Evolutionary conservation across 1,284 basidiomycete genomes (phyloP), one percentile per base, ranked within the genome.

Genomic region (Sutorius eximius): DNA sequence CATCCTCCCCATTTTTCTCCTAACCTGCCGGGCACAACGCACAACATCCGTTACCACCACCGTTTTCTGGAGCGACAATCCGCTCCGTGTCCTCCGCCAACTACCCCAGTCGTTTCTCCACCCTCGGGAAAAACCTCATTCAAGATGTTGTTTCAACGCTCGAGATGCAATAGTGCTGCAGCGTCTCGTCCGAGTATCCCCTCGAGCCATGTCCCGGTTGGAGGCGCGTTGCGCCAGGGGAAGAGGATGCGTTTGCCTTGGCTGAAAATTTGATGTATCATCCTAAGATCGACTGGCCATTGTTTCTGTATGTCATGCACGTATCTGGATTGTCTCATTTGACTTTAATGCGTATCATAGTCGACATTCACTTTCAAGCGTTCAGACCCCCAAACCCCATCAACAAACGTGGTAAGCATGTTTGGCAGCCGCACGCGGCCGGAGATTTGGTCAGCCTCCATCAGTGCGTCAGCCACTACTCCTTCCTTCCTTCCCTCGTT

Each of bases 231-330:
- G 37, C 61, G 65, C 50, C 70, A 59, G 47, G 66, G 66, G 36
- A 71, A 68, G 60, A 69, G 68, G 46, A 56, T 62, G 34, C 68
- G 66, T 53, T 54, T 72, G 11, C 63, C 65, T 41, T 73, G 71
- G 68, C 45, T 70, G 50, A 71, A 58, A 58, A 57, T 69, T 32
- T 72, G 56, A 69, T 55, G 34, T 67, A 60, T 47, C 34, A 8
- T 37, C 46, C 32, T 54, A 27, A 24, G 49, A 51, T 53, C 3
- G 12, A 34, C 27, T 36, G 50, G 49, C 42, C 20, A 44, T 55
- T 51, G 33, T 56, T 53, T 50, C 47, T 54, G 67, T 70, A 63
- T 64, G 62, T 69, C 55, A 47, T 45, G n/a, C 51, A 49, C 69
- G 68, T 67, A 63, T 61, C 43, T 53, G 49, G 55, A 48, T 57